Conservation (phyloP, 2,329 filamentous ascomycete species). For the Truncatella angustata region DNA sequence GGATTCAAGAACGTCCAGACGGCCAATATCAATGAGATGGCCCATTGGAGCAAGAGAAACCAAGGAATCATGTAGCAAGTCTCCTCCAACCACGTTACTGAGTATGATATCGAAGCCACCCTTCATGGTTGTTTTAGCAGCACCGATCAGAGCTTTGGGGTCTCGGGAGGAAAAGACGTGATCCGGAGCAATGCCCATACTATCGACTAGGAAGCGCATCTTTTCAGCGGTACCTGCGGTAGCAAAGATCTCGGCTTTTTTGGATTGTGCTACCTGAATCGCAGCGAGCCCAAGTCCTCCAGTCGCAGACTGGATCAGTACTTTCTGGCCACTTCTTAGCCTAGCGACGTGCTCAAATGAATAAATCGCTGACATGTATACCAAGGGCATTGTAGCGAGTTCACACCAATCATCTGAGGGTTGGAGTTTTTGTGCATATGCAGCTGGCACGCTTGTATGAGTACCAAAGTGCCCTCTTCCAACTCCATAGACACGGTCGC, state of each 20-base stretch:
- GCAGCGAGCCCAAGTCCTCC: slow-evolving; percentile 20
- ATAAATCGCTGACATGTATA: slow-evolving; percentile 25
- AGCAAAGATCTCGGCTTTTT: slow-evolving; percentile 19
- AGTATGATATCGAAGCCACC: background rate
- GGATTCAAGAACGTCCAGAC: background rate
- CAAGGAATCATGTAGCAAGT: background rate
- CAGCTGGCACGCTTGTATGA: slow-evolving; percentile 19
- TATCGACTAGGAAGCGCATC: background rate
- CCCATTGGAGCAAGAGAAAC: slow-evolving; percentile 9
- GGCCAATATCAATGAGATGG: background rate
- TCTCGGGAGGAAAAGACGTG: too few relatives aligned
- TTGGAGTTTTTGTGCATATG: slow-evolving; percentile 18
- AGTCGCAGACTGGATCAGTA: slow-evolving; percentile 24
- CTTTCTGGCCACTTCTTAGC: slow-evolving; percentile 17
- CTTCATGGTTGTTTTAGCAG: too few relatives aligned
- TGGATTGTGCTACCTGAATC: slow-evolving; percentile 15
- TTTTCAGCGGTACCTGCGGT: slow-evolving; percentile 12
- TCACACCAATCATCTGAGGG: slow-evolving; percentile 14
- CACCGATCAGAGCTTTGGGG: too few relatives aligned
- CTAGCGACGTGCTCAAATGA: slow-evolving; percentile 22
- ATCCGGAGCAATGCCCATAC: background rate
- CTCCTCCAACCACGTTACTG: background rate
- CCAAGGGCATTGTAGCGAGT: slow-evolving; percentile 23
- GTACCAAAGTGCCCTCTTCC: slow-evolving; percentile 23
- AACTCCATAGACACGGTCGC: slow-evolving; percentile 25